Evolutionary conservation across 257 asterid genomes (phyloP), one percentile per base, ranked within the genome.

Genomic region (Coffea eugenioides): DNA sequence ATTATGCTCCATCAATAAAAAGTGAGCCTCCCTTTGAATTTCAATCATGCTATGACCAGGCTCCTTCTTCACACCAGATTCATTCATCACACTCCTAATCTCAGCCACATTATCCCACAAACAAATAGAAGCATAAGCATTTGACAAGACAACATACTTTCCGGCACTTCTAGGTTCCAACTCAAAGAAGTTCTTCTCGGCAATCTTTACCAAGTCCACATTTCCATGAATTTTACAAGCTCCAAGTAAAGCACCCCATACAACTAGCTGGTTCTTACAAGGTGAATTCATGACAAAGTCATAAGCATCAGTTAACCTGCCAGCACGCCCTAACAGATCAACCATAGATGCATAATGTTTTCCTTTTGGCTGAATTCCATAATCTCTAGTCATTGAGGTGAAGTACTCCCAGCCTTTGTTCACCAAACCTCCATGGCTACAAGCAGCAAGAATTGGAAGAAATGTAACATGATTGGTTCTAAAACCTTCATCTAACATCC

Each of bases 31-130:
- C 83, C 75, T 89, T 77, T 92, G 96, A 48, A 93, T 81, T 87
- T 95, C 98, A 80, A 95, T 90, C 98, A 93, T 95, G 88, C 99
- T 93, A 85, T 89, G 88, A 72, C 99, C 94, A 54, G 98, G 97
- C 70, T 92, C 96, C 86, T 95, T 95, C 80, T 82, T 90, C 51
- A 95, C 76, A 62, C 97, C 97, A 9, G 91, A 88, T 74, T 90
- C 96, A 88, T 92, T 95, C 41, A 39, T 39, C 41, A 39, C 41
- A 39, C 41, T 39, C 41, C 41, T 39, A 39, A 39, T 39, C 41
- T 39, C 41, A 3, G 41, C 99, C 52, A 93, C 99, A 83, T 88
- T 90, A 79, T 87, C 89, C 99, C 99, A 95, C 79, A 95, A 82
- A 78, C 99, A 96, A 77, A 90, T 83, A 72, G 93, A 80, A 43